Evolutionary conservation across 179 eudicot species (phyloP).

Genomic region (Pouteria campechiana): DNA sequence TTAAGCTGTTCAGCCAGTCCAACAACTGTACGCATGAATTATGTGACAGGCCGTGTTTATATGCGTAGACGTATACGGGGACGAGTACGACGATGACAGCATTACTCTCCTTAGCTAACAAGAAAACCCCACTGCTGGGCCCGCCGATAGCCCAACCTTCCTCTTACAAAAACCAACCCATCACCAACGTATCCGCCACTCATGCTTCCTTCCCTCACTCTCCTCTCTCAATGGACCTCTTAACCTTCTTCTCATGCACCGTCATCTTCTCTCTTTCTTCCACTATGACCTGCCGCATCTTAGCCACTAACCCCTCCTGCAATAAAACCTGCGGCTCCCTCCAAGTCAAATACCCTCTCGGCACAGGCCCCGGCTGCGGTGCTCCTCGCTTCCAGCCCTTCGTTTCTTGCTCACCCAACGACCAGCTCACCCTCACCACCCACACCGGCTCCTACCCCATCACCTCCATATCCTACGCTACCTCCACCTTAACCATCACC

Average conservation of each 20-base stretch:
- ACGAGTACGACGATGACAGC: too few species aligned
- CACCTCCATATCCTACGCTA: conserved; percentile 10
- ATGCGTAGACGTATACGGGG: too few species aligned
- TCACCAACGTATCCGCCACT: neutral
- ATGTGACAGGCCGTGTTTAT: too few species aligned
- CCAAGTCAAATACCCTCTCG: conserved; percentile 71
- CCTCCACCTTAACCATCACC: conserved; percentile 7
- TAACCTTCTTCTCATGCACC: conserved; percentile 7
- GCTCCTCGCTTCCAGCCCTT: conserved; percentile 62
- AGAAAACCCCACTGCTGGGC: too few species aligned
- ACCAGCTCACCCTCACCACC: conserved; percentile 14
- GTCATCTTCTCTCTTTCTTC: conserved; percentile 9
- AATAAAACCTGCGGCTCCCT: conserved; percentile 51
- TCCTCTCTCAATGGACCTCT: conserved; percentile 7
- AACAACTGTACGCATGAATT: too few species aligned
- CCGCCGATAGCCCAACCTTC: too few species aligned
- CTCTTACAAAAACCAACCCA: neutral
- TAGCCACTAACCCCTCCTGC: conserved; percentile 49
- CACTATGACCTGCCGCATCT: too few species aligned
- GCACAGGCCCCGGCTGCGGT: conserved; percentile 71
- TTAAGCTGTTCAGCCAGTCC: too few species aligned
- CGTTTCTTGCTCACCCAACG: conserved; percentile 51
- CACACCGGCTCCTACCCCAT: conserved; percentile 13
- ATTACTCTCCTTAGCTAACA: too few species aligned
- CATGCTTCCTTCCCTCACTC: conserved; percentile 1